Evolutionary conservation across 495 filamentous ascomycete species (phyloP), one percentile per base, ranked within the genome.

Genomic region (Xylaria palmicola): DNA sequence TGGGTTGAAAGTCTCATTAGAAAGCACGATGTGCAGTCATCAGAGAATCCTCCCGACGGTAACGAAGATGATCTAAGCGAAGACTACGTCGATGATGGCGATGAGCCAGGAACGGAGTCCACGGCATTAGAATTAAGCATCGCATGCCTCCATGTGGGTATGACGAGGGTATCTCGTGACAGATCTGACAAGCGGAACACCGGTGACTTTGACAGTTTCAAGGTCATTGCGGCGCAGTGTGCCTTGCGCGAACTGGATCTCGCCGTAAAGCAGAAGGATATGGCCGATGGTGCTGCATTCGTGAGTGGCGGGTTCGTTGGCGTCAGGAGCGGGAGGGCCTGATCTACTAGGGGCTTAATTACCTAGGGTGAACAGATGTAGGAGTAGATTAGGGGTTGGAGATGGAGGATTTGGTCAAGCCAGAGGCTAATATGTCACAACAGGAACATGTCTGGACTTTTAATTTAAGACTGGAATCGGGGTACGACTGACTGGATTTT

Each of bases 1-100:
- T 79, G 70, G 66, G 77, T 79, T 3, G 76, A 80, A 4, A 59
- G 72, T 9, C 72, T 73, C 19, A 85, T 88, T 29, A 73, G 73
- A 7, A 75, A 72, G 74, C 19, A 74, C 72, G 13, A 64, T 69
- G 20, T 62, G 17, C 15, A 63, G 24, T 24, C 36, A n/a, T 17
- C 70, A 69, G 36, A 70, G 62, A 41, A 79, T 81, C 58, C 64
- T 76, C 34, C 71, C 85, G 55, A 32, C 13, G 48, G 22, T 4
- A 36, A 37, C 43, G 65, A 60, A 3, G 45, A 44, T 5, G 49
- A 45, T 4, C 26, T 43, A 15, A 40, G 50, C 1, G 47, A 56
- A 22, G 29, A 43, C 29, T 55, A 40, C 15, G 62, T 65, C 24
- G 50, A 59, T 13, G 66, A 29, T 6, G 48, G 53, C 0, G 15